Evolutionary conservation across 78 protist species (phyloP), one percentile per base, ranked within the genome.

Genomic region (Capsaspora owczarzaki): DNA sequence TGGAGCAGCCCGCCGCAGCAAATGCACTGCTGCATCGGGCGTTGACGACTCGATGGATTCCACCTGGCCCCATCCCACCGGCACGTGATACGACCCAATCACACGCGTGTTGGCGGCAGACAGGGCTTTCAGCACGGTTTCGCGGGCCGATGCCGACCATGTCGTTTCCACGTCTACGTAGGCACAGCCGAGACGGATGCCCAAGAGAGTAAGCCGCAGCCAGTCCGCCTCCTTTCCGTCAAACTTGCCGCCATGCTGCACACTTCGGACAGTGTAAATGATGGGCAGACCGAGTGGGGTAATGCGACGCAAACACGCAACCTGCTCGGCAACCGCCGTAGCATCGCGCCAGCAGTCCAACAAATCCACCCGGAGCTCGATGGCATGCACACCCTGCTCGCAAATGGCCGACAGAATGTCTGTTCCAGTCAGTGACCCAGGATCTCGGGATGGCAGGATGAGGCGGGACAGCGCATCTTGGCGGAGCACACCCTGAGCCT

Each of bases 351-450:
- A 20, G 78, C 49, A 31, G 31, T 6, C 61, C 46, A 89, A 77
- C 33, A 85, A 38, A 61, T 89, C 93, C 5, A 80, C 86, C 8
- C 93, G 83, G 43, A 89, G 35, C 76, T 89, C 93, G 25, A 89
- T 31, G 1, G 87, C 86, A 37, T 82, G 61, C 43, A 68, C 83
- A 19, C 85, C 89, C 33, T n/a, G n/a, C n/a, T n/a, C n/a, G n/a
- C n/a, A n/a, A n/a, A n/a, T n/a, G n/a, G n/a, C n/a, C n/a, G n/a
- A n/a, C n/a, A n/a, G n/a, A n/a, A n/a, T n/a, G n/a, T n/a, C n/a
- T n/a, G n/a, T n/a, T n/a, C n/a, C n/a, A n/a, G n/a, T n/a, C n/a
- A n/a, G n/a, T n/a, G n/a, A n/a, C n/a, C n/a, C n/a, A n/a, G n/a
- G n/a, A n/a, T n/a, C n/a, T n/a, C n/a, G n/a, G n/a, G n/a, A n/a